Evolutionary conservation across 495 filamentous ascomycete species (phyloP).

Genomic region (Antarctomyces pellizariae): DNA sequence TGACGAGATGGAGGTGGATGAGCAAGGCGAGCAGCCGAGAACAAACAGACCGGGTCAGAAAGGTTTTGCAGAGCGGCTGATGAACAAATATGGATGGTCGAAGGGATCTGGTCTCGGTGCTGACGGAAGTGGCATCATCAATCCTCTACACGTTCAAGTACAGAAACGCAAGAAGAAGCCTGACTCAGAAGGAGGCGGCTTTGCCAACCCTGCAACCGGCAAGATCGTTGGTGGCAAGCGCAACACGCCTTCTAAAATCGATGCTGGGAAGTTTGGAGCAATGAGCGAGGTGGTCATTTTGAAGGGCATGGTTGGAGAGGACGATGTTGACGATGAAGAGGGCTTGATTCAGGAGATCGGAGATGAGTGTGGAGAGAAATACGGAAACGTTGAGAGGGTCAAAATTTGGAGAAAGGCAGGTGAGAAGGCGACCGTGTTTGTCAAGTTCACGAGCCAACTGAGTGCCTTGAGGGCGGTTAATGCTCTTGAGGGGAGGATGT

Average conservation of each 20-base stretch:
- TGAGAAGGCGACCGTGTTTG: slow-evolving; percentile 46
- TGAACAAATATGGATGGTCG: slow-evolving; percentile 84
- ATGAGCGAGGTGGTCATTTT: slow-evolving; percentile 65
- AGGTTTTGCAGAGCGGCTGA: slow-evolving; percentile 63
- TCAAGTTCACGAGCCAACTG: slow-evolving; percentile 65
- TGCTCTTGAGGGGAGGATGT: slow-evolving; percentile 58
- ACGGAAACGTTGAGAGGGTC: slow-evolving; percentile 69
- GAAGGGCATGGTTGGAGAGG: slow-evolving; percentile 57
- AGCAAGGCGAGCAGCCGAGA: slow-evolving; percentile 22
- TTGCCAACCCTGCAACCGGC: slow-evolving; percentile 41
- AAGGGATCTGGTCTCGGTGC: slow-evolving; percentile 74
- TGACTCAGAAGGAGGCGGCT: slow-evolving; percentile 61
- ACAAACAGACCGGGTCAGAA: slow-evolving; percentile 56
- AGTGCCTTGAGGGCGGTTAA: slow-evolving; percentile 74
- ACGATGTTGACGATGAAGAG: slow-evolving; percentile 48
- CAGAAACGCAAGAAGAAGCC: slow-evolving; percentile 61
- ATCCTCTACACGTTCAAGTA: slow-evolving; percentile 57
- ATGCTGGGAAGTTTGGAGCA: slow-evolving; percentile 40
- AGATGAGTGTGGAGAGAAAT: slow-evolving; percentile 73
- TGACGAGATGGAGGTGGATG: slow-evolving; percentile 20
- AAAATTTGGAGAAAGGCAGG: slow-evolving; percentile 35
- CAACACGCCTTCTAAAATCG: slow-evolving; percentile 18
- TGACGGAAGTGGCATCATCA: slow-evolving; percentile 52
- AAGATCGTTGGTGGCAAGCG: slow-evolving; percentile 58
- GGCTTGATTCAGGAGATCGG: slow-evolving; percentile 84